These are phyloP conservation scores for Rhododendron vialii DNA, from an alignment of 148 eudicot genomes.

Conservation along the genomic window DNA sequence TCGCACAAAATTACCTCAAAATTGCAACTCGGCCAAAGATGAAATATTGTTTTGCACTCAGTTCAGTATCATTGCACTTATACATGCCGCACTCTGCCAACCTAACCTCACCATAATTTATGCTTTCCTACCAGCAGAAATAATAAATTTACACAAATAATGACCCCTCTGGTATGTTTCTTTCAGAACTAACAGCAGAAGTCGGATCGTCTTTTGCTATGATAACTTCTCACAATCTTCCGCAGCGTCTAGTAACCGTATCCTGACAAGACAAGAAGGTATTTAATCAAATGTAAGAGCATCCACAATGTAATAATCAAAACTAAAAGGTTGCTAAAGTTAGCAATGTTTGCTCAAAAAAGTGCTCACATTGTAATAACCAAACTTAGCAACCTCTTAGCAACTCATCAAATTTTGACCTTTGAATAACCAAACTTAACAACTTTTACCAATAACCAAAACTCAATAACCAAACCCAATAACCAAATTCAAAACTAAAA, in stretches of 20 bases:
- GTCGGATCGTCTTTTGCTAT: background rate
- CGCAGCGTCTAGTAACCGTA: background rate
- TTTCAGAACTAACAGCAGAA: background rate
- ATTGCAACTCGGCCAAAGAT: background rate
- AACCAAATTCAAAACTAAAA: too few relatives aligned
- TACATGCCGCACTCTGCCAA: background rate
- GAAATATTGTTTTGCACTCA: background rate
- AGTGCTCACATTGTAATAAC: too few relatives aligned
- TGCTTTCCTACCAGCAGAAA: background rate
- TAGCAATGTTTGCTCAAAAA: too few relatives aligned
- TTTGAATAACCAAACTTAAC: too few relatives aligned
- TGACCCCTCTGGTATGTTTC: background rate
- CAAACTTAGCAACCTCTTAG: too few relatives aligned
- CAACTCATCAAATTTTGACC: too few relatives aligned
- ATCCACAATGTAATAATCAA: too few relatives aligned
- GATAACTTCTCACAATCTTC: background rate
- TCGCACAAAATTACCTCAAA: background rate
- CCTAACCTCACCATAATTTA: background rate
- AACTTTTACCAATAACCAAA: too few relatives aligned
- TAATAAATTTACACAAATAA: background rate
- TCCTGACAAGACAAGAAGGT: background rate
- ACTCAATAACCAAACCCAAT: too few relatives aligned
- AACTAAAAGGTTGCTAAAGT: too few relatives aligned
- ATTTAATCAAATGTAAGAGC: background rate
- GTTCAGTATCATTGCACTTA: background rate